A percentile compares a stretch with the other conserved stretches of the same genome.
phyloP scores from a whole-genome alignment of 2,329 filamentous ascomycete species.

The Balansia obtecta region DNA sequence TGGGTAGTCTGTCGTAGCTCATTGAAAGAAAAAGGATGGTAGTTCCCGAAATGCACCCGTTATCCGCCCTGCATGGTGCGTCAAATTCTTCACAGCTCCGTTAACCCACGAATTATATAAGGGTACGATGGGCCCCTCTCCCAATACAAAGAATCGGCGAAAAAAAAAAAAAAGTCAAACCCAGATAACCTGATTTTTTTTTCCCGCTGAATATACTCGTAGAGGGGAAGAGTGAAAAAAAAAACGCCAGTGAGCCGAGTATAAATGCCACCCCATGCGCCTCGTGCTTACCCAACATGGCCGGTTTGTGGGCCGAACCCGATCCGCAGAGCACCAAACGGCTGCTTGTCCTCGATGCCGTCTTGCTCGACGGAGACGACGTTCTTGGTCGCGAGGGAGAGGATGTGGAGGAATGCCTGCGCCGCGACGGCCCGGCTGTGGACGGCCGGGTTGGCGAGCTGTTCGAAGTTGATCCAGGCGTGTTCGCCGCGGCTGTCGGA shows the following conservation, averaged over 20 bases:
- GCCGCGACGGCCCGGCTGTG: conserved; percentile 51
- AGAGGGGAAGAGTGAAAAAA: neutral
- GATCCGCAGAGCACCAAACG: conserved; percentile 32
- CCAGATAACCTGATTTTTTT: too few relatives aligned
- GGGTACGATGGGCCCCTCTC: neutral
- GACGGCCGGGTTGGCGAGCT: conserved; percentile 48
- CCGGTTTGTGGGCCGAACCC: neutral
- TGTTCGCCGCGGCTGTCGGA: conserved; percentile 19
- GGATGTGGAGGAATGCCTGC: conserved; percentile 64
- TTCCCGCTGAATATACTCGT: too few relatives aligned
- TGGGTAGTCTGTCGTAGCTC: too few relatives aligned
- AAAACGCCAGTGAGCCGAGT: neutral
- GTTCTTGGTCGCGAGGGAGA: conserved; percentile 56
- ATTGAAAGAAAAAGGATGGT: too few relatives aligned
- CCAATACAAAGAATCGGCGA: neutral
- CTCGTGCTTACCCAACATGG: too few relatives aligned
- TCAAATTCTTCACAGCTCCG: neutral
- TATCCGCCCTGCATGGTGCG: neutral
- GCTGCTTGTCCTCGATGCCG: conserved; percentile 18
- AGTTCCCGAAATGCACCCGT: too few relatives aligned
- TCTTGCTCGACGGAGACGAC: conserved; percentile 52
- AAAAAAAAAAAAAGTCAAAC: neutral
- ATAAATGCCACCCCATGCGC: neutral
- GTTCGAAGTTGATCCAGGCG: conserved; percentile 51
- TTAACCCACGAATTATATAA: neutral